A percentile compares a stretch with the other conserved stretches of the same genome.
Evolutionary conservation across 1,284 basidiomycete species (phyloP).

Genomic region (Sparassis latifolia): DNA sequence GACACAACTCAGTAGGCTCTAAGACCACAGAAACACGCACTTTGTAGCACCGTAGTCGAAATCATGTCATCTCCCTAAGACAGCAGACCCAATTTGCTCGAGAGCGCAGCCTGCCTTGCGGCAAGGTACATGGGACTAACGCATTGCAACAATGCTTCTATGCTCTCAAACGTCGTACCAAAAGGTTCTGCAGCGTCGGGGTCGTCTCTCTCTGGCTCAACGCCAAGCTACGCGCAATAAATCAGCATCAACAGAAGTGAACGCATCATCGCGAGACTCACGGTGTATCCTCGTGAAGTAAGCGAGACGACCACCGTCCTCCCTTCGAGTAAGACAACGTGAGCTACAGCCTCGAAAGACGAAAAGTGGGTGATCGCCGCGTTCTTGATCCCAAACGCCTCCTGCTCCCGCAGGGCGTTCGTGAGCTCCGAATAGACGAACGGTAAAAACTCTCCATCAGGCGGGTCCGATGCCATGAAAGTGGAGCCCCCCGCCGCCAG

Average conservation of each 20-base stretch:
- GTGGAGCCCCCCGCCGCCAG: too few species aligned
- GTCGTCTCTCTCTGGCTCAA: conserved; percentile 5
- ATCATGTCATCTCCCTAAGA: conserved; percentile 8
- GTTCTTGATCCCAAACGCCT: conserved; percentile 42
- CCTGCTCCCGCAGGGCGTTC: conserved; percentile 49
- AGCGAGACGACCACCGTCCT: conserved; percentile 39
- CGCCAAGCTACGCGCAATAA: conserved; percentile 6
- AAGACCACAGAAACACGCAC: too few species aligned
- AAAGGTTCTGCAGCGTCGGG: not conserved
- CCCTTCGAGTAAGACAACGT: conserved; percentile 51
- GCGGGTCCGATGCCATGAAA: too few species aligned
- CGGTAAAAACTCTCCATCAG: too few species aligned
- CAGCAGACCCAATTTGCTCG: conserved; percentile 42
- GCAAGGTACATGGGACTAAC: conserved; percentile 42
- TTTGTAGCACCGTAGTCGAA: too few species aligned
- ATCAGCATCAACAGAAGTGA: not conserved
- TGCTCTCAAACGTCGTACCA: conserved; percentile 38
- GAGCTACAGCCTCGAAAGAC: conserved; percentile 43
- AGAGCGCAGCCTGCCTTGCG: conserved; percentile 39
- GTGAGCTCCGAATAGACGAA: conserved; percentile 36
- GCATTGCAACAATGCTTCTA: conserved; percentile 49
- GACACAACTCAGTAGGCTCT: too few species aligned
- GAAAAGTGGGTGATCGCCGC: conserved; percentile 35
- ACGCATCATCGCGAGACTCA: not conserved
- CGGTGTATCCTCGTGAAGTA: conserved; percentile 27